phyloP scores from a whole-genome alignment of 1,284 basidiomycete species.

The Leccinum pachyderme region DNA sequence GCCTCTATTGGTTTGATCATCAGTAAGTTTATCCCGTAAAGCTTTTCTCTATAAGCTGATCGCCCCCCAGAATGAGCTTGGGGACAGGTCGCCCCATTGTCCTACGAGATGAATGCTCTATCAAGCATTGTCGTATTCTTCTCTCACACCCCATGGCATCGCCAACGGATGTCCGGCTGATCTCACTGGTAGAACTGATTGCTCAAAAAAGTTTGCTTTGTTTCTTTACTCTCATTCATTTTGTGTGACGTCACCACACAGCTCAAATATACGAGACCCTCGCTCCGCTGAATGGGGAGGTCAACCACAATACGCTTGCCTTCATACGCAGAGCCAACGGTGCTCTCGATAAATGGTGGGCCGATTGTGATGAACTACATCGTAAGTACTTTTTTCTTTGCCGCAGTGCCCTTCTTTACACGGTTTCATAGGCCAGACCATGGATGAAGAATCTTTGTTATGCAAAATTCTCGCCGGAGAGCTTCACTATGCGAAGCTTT shows the following conservation, averaged over 20 bases:
- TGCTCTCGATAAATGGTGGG: conserved; percentile 87
- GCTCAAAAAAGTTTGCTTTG: conserved; percentile 74
- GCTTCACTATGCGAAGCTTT: conserved; percentile 87
- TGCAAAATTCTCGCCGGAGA: conserved; percentile 86
- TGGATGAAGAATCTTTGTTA: conserved; percentile 82
- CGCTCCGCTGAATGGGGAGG: conserved; percentile 81
- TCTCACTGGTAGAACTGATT: conserved; percentile 86
- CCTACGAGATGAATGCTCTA: conserved; percentile 83
- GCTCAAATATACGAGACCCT: conserved; percentile 90
- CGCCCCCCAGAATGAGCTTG: conserved; percentile 69
- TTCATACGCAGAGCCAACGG: conserved; percentile 84
- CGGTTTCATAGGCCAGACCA: conserved; percentile 55
- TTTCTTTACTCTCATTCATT: conserved; percentile 17
- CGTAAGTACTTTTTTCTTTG: conserved; percentile 40
- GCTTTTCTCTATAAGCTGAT: conserved; percentile 18
- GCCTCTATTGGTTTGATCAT: conserved; percentile 91
- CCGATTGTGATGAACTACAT: conserved; percentile 82
- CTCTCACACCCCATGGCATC: conserved; percentile 84
- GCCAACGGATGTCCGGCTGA: conserved; percentile 83
- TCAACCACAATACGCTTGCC: conserved; percentile 79
- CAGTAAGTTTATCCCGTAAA: conserved; percentile 51
- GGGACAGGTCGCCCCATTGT: conserved; percentile 90
- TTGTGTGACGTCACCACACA: conserved; percentile 32
- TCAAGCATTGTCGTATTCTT: conserved; percentile 78
- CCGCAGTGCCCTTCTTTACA: conserved; percentile 9